Conservation (phyloP, 805 yeast genomes). For the Zygosaccharomyces gambellarensis region DNA sequence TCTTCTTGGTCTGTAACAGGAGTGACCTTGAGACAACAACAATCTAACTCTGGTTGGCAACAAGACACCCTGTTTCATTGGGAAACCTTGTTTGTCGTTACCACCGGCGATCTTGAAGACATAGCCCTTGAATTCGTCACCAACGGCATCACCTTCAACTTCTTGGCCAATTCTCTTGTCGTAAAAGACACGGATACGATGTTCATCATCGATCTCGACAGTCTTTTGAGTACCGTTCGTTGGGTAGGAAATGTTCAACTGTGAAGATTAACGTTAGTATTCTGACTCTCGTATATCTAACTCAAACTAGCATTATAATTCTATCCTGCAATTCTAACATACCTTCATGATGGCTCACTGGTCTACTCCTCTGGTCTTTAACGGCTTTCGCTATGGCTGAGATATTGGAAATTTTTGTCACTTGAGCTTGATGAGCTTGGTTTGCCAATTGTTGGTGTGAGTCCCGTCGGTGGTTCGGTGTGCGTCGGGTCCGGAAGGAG, state of each 20-base stretch:
- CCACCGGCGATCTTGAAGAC: slow-evolving; percentile 98
- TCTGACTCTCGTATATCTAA: background rate
- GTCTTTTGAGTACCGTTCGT: slow-evolving; percentile 99
- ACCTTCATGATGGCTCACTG: slow-evolving; percentile 40
- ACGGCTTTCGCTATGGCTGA: slow-evolving; percentile 2
- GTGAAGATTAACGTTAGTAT: slow-evolving; percentile 24
- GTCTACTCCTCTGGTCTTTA: slow-evolving; percentile 18
- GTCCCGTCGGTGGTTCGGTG: background rate
- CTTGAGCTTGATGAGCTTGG: slow-evolving; percentile 1
- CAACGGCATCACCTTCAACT: slow-evolving; percentile 96
- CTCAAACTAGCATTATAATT: background rate
- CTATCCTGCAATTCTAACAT: slow-evolving; percentile 20
- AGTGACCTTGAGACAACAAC: slow-evolving; percentile 86
- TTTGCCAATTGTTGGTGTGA: background rate
- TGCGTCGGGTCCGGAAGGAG: slow-evolving; percentile 1
- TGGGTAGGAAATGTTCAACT: slow-evolving; percentile 99
- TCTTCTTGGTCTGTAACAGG: slow-evolving; percentile 99
- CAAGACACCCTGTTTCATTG: slow-evolving; percentile 99
- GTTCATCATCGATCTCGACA: slow-evolving; percentile 98
- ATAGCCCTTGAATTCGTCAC: slow-evolving; percentile 99
- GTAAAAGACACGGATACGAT: slow-evolving; percentile 95
- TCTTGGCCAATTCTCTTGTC: slow-evolving; percentile 99
- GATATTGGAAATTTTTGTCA: background rate
- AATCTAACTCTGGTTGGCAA: slow-evolving; percentile 99
- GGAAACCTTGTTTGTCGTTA: slow-evolving; percentile 99